Percentiles rank a stretch among this genome's conserved stretches.
phyloP scores from a whole-genome alignment of 1,284 basidiomycete genomes.

The Ustanciosporium gigantosporum region DNA sequence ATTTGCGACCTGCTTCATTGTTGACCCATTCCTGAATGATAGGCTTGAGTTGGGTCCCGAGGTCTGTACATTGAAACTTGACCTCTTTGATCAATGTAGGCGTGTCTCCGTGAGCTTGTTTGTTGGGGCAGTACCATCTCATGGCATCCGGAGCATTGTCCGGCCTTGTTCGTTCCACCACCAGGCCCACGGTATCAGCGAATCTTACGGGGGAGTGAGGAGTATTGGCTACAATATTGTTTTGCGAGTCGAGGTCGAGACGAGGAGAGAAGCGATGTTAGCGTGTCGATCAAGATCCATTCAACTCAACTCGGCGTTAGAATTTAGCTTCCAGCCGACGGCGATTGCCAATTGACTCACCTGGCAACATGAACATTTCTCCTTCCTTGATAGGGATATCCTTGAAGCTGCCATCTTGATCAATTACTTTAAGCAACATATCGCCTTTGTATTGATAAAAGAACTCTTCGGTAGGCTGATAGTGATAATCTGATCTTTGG shows the following conservation, averaged over 20 bases:
- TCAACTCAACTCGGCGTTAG: background rate
- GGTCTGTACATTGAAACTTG: constrained; percentile 83
- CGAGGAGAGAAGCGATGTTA: no score
- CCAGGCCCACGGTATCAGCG: constrained; percentile 88
- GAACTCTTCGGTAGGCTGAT: constrained; percentile 55
- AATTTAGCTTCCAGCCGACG: no score
- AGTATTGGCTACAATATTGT: constrained; percentile 73
- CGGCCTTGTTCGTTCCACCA: constrained; percentile 86
- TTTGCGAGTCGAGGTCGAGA: no score
- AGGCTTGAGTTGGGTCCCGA: constrained; percentile 91
- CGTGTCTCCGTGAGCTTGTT: constrained; percentile 66
- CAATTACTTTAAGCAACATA: constrained; percentile 82
- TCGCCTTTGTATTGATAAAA: constrained; percentile 63
- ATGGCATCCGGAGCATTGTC: constrained; percentile 73
- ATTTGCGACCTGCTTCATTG: constrained; percentile 42
- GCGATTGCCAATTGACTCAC: constrained; percentile 64
- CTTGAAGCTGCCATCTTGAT: constrained; percentile 78
- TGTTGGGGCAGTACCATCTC: constrained; percentile 87
- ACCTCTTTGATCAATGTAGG: constrained; percentile 86
- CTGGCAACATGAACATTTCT: constrained; percentile 89
- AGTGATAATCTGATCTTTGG: constrained; percentile 57
- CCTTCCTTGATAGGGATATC: constrained; percentile 91
- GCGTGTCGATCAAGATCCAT: background rate
- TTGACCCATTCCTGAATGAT: constrained; percentile 67
- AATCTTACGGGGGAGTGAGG: constrained; percentile 93